A percentile compares a stretch with the other conserved stretches of the same genome.
phyloP scores from a whole-genome alignment of 2,329 filamentous ascomycete genomes.

The Aspergillus aculeatinus region DNA sequence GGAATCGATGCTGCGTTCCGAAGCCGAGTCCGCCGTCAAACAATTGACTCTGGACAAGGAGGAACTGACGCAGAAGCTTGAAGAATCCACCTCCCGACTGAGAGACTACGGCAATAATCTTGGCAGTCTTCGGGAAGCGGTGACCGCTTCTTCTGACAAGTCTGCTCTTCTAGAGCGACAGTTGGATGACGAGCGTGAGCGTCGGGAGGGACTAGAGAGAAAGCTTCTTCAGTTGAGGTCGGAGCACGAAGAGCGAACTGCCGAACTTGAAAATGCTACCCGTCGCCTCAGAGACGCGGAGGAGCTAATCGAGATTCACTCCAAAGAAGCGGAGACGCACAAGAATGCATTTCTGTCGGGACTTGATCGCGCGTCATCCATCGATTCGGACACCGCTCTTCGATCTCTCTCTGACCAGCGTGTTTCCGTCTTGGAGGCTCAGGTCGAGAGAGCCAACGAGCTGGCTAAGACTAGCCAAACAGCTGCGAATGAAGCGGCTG shows the following conservation, averaged over 20 bases:
- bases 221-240: slow-evolving; percentile 74
- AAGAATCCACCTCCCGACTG: slow-evolving; percentile 64
- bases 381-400: slow-evolving; percentile 38
- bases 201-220: slow-evolving; percentile 71
- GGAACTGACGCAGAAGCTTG: slow-evolving; percentile 68
- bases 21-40: slow-evolving; percentile 71
- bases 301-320: slow-evolving; percentile 82
- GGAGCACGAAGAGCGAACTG: slow-evolving; percentile 77
- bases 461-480: slow-evolving; percentile 85
- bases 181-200: slow-evolving; percentile 72
- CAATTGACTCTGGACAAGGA: slow-evolving; percentile 83
- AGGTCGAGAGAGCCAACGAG: slow-evolving; percentile 73
- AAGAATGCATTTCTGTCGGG: slow-evolving; percentile 79
- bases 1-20: slow-evolving; percentile 72
- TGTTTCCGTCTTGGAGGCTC: slow-evolving; percentile 70
- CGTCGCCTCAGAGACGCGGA: slow-evolving; percentile 81
- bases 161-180: slow-evolving; percentile 74
- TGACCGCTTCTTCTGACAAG: slow-evolving; percentile 76
- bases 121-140: slow-evolving; percentile 71
- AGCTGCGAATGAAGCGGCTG: slow-evolving; percentile 80
- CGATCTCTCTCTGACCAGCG: slow-evolving; percentile 53
- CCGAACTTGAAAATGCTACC: slow-evolving; percentile 72
- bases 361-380: slow-evolving; percentile 67
- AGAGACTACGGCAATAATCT: slow-evolving; percentile 71
- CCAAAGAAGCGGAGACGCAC: slow-evolving; percentile 82